phyloP scores from a whole-genome alignment of 495 filamentous ascomycete genomes.

The Aspergillus conjunctus region DNA sequence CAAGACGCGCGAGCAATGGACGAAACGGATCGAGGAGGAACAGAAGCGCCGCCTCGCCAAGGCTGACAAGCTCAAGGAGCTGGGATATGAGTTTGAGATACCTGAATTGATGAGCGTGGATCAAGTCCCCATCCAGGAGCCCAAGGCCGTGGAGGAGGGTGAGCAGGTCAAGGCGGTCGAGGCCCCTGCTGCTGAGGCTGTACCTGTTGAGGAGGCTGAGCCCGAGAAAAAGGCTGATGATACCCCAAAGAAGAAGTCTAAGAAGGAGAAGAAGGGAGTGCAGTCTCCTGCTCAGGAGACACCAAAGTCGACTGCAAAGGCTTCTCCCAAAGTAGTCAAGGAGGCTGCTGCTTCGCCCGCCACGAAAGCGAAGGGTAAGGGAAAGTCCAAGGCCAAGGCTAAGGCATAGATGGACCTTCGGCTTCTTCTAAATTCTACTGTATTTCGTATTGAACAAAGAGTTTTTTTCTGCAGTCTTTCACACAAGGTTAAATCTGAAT shows the following conservation, averaged over 20 bases:
- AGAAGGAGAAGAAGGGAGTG: constrained; percentile 40
- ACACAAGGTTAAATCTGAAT: constrained; percentile 7
- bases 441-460: constrained; percentile 8
- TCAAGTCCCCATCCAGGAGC: constrained; percentile 50
- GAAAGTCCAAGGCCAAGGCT: constrained; percentile 38
- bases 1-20: constrained; percentile 73
- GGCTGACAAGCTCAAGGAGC: constrained; percentile 70
- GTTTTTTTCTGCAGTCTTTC: neutral
- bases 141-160: constrained; percentile 33
- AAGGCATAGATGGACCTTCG: constrained; percentile 33
- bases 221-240: constrained; percentile 42
- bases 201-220: constrained; percentile 37
- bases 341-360: constrained; percentile 25
- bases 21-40: constrained; percentile 68
- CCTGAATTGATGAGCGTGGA: constrained; percentile 71
- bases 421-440: neutral
- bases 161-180: constrained; percentile 30
- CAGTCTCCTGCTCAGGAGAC: constrained; percentile 21
- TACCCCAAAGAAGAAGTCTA: constrained; percentile 37
- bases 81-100: constrained; percentile 83
- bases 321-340: constrained; percentile 14
- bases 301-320: constrained; percentile 15
- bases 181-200: constrained; percentile 30
- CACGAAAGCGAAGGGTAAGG: constrained; percentile 29
- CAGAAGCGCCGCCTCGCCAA: constrained; percentile 64